phyloP scores from a whole-genome alignment of 1,284 basidiomycete genomes.

The Ganoderma resinaceum region DNA sequence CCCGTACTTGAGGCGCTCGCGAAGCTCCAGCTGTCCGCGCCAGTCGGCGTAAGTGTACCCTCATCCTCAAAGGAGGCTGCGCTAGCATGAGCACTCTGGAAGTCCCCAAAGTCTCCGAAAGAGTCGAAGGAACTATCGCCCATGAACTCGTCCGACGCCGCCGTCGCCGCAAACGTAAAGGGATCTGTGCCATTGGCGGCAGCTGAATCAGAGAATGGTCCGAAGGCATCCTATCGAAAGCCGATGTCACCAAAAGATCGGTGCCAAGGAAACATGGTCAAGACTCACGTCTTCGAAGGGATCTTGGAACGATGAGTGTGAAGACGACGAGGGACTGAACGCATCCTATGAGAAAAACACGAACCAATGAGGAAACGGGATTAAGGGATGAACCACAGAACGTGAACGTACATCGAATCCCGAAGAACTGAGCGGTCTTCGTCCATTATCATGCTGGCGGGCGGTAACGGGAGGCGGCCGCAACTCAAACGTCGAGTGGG shows the following conservation, averaged over 20 bases:
- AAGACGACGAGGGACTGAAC: slow-evolving; percentile 51
- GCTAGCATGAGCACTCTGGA: slow-evolving; percentile 56
- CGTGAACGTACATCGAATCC: slow-evolving; percentile 67
- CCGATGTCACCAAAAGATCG: not conserved
- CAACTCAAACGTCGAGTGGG: slow-evolving; percentile 74
- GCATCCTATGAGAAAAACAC: slow-evolving; percentile 52
- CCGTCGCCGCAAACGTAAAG: slow-evolving; percentile 65
- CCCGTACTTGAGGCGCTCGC: slow-evolving; percentile 50
- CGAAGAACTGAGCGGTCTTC: slow-evolving; percentile 56
- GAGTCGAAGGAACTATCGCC: slow-evolving; percentile 65
- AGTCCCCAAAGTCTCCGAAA: slow-evolving; percentile 83
- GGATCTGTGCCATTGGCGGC: slow-evolving; percentile 57
- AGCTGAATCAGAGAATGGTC: slow-evolving; percentile 76
- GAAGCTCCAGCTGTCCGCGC: slow-evolving; percentile 71
- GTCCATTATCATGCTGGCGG: slow-evolving; percentile 52
- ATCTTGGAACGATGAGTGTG: slow-evolving; percentile 49
- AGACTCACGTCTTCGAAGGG: slow-evolving; percentile 53
- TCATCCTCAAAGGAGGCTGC: slow-evolving; percentile 44
- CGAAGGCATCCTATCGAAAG: slow-evolving; percentile 48
- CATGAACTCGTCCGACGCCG: slow-evolving; percentile 60
- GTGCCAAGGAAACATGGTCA: not conserved
- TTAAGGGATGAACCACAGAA: slow-evolving; percentile 12
- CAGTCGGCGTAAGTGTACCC: slow-evolving; percentile 66
- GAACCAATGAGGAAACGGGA: not conserved
- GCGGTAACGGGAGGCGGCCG: slow-evolving; percentile 62